A percentile compares a stretch with the other conserved stretches of the same genome.
Evolutionary conservation across 176 grass and related monocot genomes (phyloP).

Genomic region (Bonia amplexicaulis): DNA sequence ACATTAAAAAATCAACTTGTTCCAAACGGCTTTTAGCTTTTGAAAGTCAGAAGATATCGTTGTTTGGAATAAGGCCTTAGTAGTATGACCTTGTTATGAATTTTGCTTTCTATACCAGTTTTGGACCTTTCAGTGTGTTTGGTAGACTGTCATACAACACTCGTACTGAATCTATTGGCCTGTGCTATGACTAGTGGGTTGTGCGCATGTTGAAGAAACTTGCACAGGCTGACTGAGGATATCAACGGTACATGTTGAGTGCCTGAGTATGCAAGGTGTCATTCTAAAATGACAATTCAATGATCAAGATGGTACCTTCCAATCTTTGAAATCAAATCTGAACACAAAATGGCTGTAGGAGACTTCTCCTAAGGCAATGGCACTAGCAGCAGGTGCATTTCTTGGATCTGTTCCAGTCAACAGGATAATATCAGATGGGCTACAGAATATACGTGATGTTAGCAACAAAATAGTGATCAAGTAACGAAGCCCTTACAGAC

Average conservation of each 20-base stretch:
- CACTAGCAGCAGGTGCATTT: slow-evolving; percentile 64
- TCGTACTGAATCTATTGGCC: background rate
- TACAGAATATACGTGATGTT: background rate
- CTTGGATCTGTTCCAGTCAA: slow-evolving; percentile 49
- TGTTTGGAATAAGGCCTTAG: background rate
- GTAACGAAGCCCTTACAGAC: slow-evolving; percentile 52
- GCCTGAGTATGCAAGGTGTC: background rate
- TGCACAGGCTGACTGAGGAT: background rate
- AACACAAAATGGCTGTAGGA: slow-evolving; percentile 77
- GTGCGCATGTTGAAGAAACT: background rate
- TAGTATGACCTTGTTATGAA: background rate
- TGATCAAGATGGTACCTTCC: slow-evolving; percentile 48
- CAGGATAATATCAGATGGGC: background rate
- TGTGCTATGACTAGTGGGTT: background rate
- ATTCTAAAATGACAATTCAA: background rate
- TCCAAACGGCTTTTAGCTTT: too few species aligned
- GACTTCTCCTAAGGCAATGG: slow-evolving; percentile 50
- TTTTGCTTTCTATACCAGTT: background rate
- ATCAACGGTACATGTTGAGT: background rate
- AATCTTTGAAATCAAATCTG: slow-evolving; percentile 79
- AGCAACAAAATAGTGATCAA: background rate
- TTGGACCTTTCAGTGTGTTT: background rate
- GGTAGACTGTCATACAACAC: background rate
- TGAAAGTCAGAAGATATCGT: too few species aligned
- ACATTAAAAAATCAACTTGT: too few species aligned